Conservation (phyloP, 1,139 yeast species). For the Suhomyces taliae region DNA sequence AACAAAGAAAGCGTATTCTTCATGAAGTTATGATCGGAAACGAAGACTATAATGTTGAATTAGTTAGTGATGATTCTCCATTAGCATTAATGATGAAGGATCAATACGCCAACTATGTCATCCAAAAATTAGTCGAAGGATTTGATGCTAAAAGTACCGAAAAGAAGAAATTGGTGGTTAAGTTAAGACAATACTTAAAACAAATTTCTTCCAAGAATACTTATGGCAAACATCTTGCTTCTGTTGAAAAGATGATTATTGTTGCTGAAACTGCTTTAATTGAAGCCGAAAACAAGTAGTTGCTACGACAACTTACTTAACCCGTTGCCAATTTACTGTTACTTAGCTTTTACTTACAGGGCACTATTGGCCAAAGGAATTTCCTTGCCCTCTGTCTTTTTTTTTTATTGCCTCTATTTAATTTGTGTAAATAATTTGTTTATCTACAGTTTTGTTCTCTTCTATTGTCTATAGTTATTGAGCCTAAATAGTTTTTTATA, state of each 20-base stretch:
- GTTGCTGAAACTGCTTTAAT: constrained; percentile 52
- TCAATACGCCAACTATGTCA: constrained; percentile 95
- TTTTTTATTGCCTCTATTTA: neutral
- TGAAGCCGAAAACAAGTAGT: constrained; percentile 32
- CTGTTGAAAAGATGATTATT: constrained; percentile 75
- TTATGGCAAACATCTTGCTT: constrained; percentile 83
- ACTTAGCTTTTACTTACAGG: no score
- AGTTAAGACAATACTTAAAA: constrained; percentile 61
- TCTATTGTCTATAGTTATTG: constrained; percentile 9
- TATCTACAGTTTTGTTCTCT: constrained; percentile 1
- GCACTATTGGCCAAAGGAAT: no score
- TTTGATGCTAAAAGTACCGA: constrained; percentile 64
- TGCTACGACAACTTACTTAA: neutral
- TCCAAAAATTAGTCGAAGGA: constrained; percentile 88
- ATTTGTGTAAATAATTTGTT: constrained; percentile 8
- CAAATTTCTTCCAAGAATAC: constrained; percentile 54
- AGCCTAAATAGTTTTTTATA: constrained; percentile 6
- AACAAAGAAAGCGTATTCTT: constrained; percentile 63
- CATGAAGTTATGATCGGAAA: constrained; percentile 59
- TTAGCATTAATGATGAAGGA: constrained; percentile 92
- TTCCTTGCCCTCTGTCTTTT: neutral
- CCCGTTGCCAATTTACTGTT: no score
- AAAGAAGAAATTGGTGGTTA: constrained; percentile 58
- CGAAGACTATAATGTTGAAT: constrained; percentile 40
- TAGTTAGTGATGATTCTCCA: constrained; percentile 54